Evolutionary conservation across 495 filamentous ascomycete genomes (phyloP).

Genomic region (Annulohypoxylon maeteangense): DNA sequence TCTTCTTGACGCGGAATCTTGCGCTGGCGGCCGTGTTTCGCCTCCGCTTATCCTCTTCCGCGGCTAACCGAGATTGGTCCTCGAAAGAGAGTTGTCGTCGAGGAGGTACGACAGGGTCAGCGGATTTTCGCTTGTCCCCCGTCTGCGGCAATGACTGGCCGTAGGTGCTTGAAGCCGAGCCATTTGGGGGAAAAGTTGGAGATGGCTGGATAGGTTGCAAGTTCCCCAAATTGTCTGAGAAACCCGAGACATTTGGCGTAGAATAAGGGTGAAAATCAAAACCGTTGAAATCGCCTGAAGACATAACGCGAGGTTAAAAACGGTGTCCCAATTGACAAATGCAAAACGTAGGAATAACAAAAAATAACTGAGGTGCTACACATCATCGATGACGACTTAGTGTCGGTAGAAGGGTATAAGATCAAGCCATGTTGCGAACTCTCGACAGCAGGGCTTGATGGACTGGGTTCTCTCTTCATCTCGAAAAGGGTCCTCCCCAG

Average conservation of each 20-base stretch:
- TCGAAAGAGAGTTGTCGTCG: slow-evolving; percentile 64
- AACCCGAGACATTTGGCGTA: slow-evolving; percentile 58
- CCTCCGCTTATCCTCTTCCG: slow-evolving; percentile 96
- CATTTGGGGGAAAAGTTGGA: slow-evolving; percentile 53
- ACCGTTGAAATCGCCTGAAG: slow-evolving; percentile 62
- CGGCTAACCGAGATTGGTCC: slow-evolving; percentile 77
- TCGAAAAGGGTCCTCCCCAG: slow-evolving; percentile 30
- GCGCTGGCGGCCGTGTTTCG: slow-evolving; percentile 96
- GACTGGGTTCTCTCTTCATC: slow-evolving; percentile 38
- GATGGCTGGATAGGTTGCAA: slow-evolving; percentile 61
- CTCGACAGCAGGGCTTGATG: slow-evolving; percentile 36
- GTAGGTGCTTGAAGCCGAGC: slow-evolving; percentile 55
- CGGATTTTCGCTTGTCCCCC: slow-evolving; percentile 65
- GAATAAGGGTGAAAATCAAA: slow-evolving; percentile 60
- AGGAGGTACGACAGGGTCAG: slow-evolving; percentile 50
- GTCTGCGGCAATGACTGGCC: slow-evolving; percentile 50
- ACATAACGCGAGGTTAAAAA: slow-evolving; percentile 53
- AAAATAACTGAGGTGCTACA: slow-evolving; percentile 42
- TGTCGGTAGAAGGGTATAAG: slow-evolving; percentile 34
- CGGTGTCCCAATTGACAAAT: slow-evolving; percentile 38
- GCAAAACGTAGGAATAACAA: slow-evolving; percentile 31
- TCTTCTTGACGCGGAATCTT: slow-evolving; percentile 99
- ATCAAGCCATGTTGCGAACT: slow-evolving; percentile 41
- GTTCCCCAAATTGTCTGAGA: slow-evolving; percentile 55
- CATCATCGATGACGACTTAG: slow-evolving; percentile 47